Evolutionary conservation across 352 stramenopile genomes (phyloP), one percentile per base, ranked within the genome.

Genomic region (Phytophthora cajani): DNA sequence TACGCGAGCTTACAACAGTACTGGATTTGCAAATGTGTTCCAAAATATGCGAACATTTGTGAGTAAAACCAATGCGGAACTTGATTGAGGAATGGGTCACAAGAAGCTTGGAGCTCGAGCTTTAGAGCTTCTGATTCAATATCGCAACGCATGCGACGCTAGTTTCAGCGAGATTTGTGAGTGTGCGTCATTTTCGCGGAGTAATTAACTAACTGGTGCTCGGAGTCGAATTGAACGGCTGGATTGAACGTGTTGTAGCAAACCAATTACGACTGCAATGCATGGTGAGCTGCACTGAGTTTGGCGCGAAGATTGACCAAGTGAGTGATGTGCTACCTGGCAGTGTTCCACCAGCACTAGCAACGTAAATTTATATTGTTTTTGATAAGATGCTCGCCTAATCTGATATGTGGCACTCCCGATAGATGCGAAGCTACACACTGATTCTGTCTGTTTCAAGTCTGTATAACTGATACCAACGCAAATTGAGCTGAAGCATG

Each of bases 241-340:
- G 52, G 52, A 58, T 58, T 17, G 52, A 58, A 44, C 52, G 17
- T 58, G 30, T 58, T 58, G 19, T 58, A 58, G 52, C 52, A 21
- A n/a, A 44, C 16, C 42, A 58, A 50, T 55, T 64, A 14, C 30
- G 5, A 9, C 12, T 58, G 10, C 30, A 38, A 50, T 10, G 19
- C 5, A 19, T 58, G 44, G 27, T 58, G 8, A 64, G 36, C 5
- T 1, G 5, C 14, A 11, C 21, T 38, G 58, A 64, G 10, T 23
- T 64, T 6, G n/a, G n/a, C 27, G 49, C 25, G 19, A 64, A 50
- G 58, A 64, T 64, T 36, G 36, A 32, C 3, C 38, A 12, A 8
- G 1, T 64, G 30, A 33, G 14, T n/a, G 19, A 64, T 8, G 16
- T 23, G 2, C 27, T 64, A 36, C 58, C 58, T 12, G 46, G 47